These are phyloP conservation scores for Ceratopteris richardii DNA, from an alignment of 75 land plant species.

Conservation along the genomic window DNA sequence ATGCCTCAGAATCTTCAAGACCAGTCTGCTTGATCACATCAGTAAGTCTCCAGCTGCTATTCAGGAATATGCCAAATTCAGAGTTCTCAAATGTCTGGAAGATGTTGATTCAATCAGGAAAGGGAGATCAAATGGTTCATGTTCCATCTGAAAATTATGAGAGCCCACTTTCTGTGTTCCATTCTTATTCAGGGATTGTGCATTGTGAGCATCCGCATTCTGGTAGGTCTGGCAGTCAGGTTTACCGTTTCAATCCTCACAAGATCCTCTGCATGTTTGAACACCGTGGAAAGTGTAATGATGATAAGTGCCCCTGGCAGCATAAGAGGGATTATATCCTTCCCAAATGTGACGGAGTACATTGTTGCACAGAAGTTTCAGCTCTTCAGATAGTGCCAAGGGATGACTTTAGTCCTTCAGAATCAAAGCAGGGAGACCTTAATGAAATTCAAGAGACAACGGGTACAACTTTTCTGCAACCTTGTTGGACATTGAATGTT, in stretches of 20 bases:
- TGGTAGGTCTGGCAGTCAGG: conserved; percentile 18
- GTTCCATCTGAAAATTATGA: conserved; percentile 11
- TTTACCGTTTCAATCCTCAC: conserved; percentile 45
- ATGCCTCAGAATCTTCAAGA: too few relatives aligned
- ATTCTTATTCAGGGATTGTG: conserved; percentile 9
- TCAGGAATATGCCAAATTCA: too few relatives aligned
- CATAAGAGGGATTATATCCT: conserved; percentile 38
- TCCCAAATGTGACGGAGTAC: too few relatives aligned
- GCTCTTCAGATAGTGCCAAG: too few relatives aligned
- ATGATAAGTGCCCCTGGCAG: conserved; percentile 73
- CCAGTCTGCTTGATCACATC: neutral
- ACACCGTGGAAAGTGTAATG: conserved; percentile 81
- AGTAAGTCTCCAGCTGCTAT: too few relatives aligned
- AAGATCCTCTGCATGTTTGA: conserved; percentile 86
- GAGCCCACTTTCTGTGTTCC: conserved; percentile 27
- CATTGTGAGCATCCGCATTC: neutral
- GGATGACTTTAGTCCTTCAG: too few relatives aligned
- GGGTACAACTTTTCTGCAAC: neutral
- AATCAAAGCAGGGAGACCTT: too few relatives aligned
- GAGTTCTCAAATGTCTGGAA: too few relatives aligned
- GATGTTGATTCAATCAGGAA: too few relatives aligned
- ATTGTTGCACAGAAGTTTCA: too few relatives aligned
- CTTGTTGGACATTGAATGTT: neutral
- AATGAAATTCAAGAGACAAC: too few relatives aligned
- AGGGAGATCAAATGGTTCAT: neutral